Evolutionary conservation across 805 yeast species (phyloP), one percentile per base, ranked within the genome.

Genomic region (Candida boleticola): DNA sequence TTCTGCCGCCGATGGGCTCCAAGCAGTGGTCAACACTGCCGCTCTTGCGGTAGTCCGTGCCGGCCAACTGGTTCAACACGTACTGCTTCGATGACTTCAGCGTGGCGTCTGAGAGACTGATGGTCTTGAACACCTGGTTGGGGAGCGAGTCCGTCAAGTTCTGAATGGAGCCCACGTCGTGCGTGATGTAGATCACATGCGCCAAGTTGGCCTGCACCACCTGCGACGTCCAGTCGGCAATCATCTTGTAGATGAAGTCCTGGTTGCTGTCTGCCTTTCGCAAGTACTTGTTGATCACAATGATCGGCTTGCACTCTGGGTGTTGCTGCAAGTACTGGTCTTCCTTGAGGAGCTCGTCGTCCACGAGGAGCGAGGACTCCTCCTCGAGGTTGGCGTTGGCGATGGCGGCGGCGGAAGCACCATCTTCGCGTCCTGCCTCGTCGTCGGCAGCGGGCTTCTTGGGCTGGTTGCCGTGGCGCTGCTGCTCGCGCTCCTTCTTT

Each of bases 211-310:
- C 74, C 42, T 80, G 81, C 27, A 89, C 78, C 46, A 93, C 66
- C 53, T 76, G 73, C 0, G 93, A 82, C 0, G 95, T 87, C 97
- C 97, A 93, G 36, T 86, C 95, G 0, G 97, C 85, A 10, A 93
- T 53, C 50, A 80, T 83, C 47, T 79, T 77, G 57, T 83, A 86
- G 16, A 87, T 71, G 51, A 85, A 84, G 4, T 82, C 77, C 52
- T 85, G 79, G 2, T 43, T 41, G 3, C 73, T 66, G 35, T 66
- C 67, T 3, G 86, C 70, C 50, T 75, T 80, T 36, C 78, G 75
- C 22, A 74, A 68, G 60, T 77, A 89, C 54, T 92, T 76, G 58
- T 86, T 88, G 42, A 90, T 79, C 2, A 90, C 92, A 49, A 90
- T 73, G 1, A 90, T 88, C 1, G 97, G 97, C 54, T 88, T 85